These are phyloP conservation scores for Aspergillus pseudoglaucus DNA, from an alignment of 2,329 filamentous ascomycete species.

Conservation along the genomic window DNA sequence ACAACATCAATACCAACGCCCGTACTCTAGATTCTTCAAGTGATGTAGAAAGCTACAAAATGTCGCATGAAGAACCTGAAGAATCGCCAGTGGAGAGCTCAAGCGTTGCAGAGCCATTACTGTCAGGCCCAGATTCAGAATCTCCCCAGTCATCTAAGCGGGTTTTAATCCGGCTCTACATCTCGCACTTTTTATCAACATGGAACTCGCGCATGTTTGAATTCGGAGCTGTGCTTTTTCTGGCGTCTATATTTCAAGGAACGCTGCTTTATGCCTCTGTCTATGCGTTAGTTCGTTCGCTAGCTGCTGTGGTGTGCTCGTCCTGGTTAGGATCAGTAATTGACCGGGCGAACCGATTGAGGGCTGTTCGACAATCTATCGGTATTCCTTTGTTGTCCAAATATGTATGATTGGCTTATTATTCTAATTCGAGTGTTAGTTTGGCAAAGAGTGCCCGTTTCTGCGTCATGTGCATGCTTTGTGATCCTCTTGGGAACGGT, in stretches of 20 bases:
- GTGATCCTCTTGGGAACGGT: conserved; percentile 21
- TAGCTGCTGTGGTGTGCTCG: conserved; percentile 53
- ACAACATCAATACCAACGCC: no score
- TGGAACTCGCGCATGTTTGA: conserved; percentile 62
- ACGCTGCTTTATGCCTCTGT: conserved; percentile 61
- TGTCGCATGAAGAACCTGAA: neutral
- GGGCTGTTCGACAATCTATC: conserved; percentile 47
- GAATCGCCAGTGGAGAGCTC: neutral
- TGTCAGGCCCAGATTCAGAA: neutral
- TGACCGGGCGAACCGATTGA: conserved; percentile 49
- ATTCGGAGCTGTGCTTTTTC: conserved; percentile 55
- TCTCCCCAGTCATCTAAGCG: neutral
- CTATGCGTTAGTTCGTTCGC: conserved; percentile 59
- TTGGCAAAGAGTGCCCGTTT: conserved; percentile 37
- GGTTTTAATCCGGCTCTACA: conserved; percentile 37
- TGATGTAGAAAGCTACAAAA: neutral
- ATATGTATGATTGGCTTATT: neutral
- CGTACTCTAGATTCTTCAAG: neutral
- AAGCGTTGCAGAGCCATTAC: neutral
- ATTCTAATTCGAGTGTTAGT: conserved; percentile 16
- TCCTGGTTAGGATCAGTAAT: conserved; percentile 54
- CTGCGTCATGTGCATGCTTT: conserved; percentile 44
- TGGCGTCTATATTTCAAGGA: conserved; percentile 49
- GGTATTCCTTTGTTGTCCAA: conserved; percentile 14
- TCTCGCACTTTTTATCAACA: conserved; percentile 56